Percentiles rank a stretch among this genome's conserved stretches.
Evolutionary conservation across 805 yeast genomes (phyloP).

Genomic region (Starmerella apicola): DNA sequence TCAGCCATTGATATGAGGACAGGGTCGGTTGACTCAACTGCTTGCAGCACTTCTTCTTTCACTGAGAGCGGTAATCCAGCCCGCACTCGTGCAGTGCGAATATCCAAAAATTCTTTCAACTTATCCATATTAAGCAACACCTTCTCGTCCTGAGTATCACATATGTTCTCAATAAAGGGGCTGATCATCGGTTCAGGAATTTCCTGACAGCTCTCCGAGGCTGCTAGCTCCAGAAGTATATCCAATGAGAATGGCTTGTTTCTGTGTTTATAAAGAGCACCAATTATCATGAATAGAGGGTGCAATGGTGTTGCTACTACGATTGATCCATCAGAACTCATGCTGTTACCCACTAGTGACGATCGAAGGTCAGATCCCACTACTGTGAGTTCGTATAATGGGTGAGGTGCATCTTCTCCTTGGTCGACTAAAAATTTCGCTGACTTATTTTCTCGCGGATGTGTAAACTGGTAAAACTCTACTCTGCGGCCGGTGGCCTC

Average conservation of each 20-base stretch:
- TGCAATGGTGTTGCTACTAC: slow-evolving; percentile 23
- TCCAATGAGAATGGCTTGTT: slow-evolving; percentile 21
- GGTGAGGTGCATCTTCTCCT: slow-evolving; percentile 7
- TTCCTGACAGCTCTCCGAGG: slow-evolving; percentile 9
- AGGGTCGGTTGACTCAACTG: slow-evolving; percentile 16
- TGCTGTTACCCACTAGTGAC: slow-evolving; percentile 12
- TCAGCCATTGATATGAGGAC: slow-evolving; percentile 6
- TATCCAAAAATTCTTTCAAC: slow-evolving; percentile 17
- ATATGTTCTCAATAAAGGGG: slow-evolving; percentile 5
- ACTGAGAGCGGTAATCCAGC: slow-evolving; percentile 18
- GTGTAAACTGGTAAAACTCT: slow-evolving; percentile 12
- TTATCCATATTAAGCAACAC: slow-evolving; percentile 10
- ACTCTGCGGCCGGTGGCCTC: slow-evolving; percentile 10
- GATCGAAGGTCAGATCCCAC: slow-evolving; percentile 15
- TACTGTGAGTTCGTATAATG: slow-evolving; percentile 19
- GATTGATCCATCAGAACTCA: slow-evolving; percentile 18
- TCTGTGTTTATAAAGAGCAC: slow-evolving; percentile 15
- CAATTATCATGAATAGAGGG: slow-evolving; percentile 22
- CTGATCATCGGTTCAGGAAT: slow-evolving; percentile 14
- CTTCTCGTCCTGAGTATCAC: slow-evolving; percentile 9
- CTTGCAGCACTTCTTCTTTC: slow-evolving; percentile 7
- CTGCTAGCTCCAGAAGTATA: slow-evolving; percentile 20
- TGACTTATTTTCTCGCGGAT: slow-evolving; percentile 20
- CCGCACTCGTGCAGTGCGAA: slow-evolving; percentile 10
- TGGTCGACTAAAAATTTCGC: slow-evolving; percentile 15